Conservation (phyloP, 2,329 filamentous ascomycete genomes). For the Diaporthe aspalathi region DNA sequence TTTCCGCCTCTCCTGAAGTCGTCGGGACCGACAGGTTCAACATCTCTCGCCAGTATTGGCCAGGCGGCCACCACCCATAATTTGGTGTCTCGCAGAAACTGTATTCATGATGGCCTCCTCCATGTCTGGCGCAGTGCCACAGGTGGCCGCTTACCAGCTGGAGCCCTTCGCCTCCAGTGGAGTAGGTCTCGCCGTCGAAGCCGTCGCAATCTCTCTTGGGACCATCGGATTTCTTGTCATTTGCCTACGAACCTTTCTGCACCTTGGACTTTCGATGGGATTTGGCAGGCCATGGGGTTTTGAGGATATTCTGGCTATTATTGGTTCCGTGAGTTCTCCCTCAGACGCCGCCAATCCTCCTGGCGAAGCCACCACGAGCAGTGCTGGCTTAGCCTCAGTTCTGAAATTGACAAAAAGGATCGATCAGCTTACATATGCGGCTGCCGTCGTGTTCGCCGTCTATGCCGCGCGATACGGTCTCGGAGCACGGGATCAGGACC, state of each 20-base stretch:
- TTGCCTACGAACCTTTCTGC: neutral
- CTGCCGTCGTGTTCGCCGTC: neutral
- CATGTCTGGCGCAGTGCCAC: neutral
- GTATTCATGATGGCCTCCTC: slow-evolving; percentile 1
- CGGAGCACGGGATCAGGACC: neutral
- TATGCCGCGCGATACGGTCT: slow-evolving; percentile 8
- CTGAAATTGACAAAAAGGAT: neutral
- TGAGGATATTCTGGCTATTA: neutral
- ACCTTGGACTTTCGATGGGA: neutral
- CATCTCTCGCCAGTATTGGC: slow-evolving; percentile 2
- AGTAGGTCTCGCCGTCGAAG: neutral
- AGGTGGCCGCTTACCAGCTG: neutral
- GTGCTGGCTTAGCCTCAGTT: neutral
- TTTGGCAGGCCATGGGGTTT: neutral
- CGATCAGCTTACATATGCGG: neutral
- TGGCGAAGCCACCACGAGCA: too few species aligned
- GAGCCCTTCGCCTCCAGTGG: neutral
- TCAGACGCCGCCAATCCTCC: neutral
- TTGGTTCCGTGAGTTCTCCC: slow-evolving; percentile 4
- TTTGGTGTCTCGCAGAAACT: too few species aligned
- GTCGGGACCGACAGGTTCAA: neutral
- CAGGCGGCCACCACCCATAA: neutral
- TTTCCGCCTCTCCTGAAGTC: neutral
- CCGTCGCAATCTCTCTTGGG: neutral
- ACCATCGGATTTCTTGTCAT: neutral